Evolutionary conservation across 176 grass and related monocot species (phyloP).

Genomic region (Zea luxurians): DNA sequence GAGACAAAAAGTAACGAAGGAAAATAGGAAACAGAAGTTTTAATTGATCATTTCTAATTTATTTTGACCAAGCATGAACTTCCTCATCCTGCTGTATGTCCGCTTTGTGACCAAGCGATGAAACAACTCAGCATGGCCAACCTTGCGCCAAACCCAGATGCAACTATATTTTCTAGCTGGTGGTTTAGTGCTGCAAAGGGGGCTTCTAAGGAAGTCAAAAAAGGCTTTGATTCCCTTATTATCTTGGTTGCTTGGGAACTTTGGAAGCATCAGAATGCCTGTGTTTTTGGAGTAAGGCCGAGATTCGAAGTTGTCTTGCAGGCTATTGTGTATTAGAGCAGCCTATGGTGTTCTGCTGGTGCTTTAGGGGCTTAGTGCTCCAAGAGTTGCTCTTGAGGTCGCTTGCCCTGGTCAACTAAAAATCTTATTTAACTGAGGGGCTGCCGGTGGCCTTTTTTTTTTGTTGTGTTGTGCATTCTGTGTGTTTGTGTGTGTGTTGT

Average conservation of each 20-base stretch:
- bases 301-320: not conserved
- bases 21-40: constrained; percentile 12
- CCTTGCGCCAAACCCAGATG: too few species aligned
- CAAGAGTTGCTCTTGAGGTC: not conserved
- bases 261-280: not conserved
- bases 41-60: constrained; percentile 5
- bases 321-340: not conserved
- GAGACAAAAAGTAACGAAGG: constrained; percentile 3
- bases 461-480: too few species aligned
- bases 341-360: not conserved
- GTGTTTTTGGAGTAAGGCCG: not conserved
- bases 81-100: not conserved
- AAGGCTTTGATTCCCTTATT: not conserved
- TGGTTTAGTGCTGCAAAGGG: not conserved
- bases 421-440: not conserved
- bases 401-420: not conserved
- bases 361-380: not conserved
- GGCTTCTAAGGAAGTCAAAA: not conserved
- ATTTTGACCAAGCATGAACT: not conserved
- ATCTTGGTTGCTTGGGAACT: not conserved
- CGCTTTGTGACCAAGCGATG: not conserved
- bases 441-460: not conserved
- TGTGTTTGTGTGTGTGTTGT: not conserved
- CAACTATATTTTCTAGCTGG: not conserved
- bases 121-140: not conserved